Conservation (phyloP, 1,139 yeast genomes). For the Taphrina deformans region DNA sequence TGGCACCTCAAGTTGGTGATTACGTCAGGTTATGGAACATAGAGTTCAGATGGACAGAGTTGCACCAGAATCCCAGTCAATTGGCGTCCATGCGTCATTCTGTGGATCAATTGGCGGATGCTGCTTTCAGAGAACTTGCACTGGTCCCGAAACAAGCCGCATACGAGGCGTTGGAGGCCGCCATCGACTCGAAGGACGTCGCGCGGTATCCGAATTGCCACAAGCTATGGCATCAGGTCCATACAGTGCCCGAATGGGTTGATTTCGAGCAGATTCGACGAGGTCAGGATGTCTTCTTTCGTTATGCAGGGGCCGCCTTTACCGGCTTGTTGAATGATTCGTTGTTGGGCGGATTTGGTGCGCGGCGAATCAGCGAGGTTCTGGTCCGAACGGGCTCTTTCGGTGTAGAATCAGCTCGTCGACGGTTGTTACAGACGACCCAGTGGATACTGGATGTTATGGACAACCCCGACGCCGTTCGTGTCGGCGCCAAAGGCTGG, state of each 20-base stretch:
- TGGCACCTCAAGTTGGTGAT: constrained; percentile 18
- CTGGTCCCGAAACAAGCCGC: constrained; percentile 22
- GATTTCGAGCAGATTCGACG: constrained; percentile 31
- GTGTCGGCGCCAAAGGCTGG: constrained; percentile 29
- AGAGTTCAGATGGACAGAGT: constrained; percentile 18
- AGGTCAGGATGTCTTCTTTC: constrained; percentile 33
- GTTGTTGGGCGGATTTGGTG: constrained; percentile 31
- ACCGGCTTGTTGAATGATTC: constrained; percentile 26
- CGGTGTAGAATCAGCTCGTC: constrained; percentile 29
- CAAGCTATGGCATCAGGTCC: constrained; percentile 9
- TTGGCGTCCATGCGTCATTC: constrained; percentile 13
- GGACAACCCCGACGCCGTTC: constrained; percentile 24
- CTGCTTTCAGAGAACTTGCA: constrained; percentile 11
- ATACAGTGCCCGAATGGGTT: constrained; percentile 33
- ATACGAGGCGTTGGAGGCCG: constrained; percentile 15
- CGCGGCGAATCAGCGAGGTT: constrained; percentile 27
- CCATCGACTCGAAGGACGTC: not conserved
- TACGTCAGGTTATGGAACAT: constrained; percentile 12
- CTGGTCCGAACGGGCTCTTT: constrained; percentile 31
- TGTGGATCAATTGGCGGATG: constrained; percentile 18
- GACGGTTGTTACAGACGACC: constrained; percentile 30
- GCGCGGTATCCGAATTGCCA: constrained; percentile 3
- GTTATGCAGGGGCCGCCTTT: constrained; percentile 30
- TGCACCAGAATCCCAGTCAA: constrained; percentile 17
- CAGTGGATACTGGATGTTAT: constrained; percentile 30